These are phyloP conservation scores for Cercospora sojina DNA, from an alignment of 2,329 filamentous ascomycete species.

Conservation along the genomic window DNA sequence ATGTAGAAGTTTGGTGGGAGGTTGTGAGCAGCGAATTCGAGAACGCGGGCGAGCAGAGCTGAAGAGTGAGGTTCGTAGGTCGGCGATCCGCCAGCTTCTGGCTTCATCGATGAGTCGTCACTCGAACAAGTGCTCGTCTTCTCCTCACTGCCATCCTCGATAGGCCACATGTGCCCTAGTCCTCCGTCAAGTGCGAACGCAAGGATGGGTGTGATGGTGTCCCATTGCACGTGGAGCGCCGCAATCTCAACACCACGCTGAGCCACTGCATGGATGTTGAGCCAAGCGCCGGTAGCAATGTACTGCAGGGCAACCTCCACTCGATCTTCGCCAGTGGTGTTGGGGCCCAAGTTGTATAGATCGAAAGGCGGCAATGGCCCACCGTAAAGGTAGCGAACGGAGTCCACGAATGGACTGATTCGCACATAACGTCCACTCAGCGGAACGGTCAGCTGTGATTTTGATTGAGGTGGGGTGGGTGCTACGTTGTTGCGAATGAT, in stretches of 20 bases:
- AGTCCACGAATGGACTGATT: conserved; percentile 31
- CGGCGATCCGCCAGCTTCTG: conserved; percentile 25
- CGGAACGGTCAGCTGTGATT: conserved; percentile 23
- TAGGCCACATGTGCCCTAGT: conserved; percentile 41
- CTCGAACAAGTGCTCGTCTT: conserved; percentile 41
- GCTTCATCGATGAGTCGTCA: conserved; percentile 31
- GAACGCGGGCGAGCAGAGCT: conserved; percentile 54
- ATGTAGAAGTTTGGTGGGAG: conserved; percentile 62
- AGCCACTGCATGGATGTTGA: conserved; percentile 56
- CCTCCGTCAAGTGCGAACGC: conserved; percentile 57
- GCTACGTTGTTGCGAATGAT: conserved; percentile 26
- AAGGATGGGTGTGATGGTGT: conserved; percentile 61
- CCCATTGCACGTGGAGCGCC: conserved; percentile 59
- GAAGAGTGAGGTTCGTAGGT: conserved; percentile 57
- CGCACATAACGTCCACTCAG: conserved; percentile 29
- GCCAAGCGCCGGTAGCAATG: conserved; percentile 60
- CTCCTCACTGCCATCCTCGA: conserved; percentile 35
- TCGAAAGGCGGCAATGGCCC: conserved; percentile 32
- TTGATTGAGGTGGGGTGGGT: conserved; percentile 13
- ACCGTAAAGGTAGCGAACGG: conserved; percentile 37
- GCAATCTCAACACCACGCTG: conserved; percentile 61
- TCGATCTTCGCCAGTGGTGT: conserved; percentile 24
- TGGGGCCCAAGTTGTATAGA: conserved; percentile 16
- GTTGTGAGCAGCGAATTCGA: conserved; percentile 60
- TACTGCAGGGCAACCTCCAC: conserved; percentile 57